Evolutionary conservation across 257 asterid genomes (phyloP).

Genomic region (Capsicum rhomboideum): DNA sequence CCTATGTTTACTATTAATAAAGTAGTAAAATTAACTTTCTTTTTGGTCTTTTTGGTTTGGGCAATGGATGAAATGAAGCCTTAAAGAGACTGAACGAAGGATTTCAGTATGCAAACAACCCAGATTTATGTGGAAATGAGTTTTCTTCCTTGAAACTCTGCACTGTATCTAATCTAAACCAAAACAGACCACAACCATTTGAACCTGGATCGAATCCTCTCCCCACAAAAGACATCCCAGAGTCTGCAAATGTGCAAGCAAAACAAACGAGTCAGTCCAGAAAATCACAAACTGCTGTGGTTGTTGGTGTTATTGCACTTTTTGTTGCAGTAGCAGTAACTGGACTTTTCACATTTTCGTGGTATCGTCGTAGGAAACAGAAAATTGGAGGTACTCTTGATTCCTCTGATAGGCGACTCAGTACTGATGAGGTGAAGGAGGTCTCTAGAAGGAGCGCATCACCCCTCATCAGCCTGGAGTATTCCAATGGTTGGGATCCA

Average conservation of each 20-base stretch:
- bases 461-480: slow-evolving; percentile 81
- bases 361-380: slow-evolving; percentile 72
- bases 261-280: slow-evolving; percentile 22
- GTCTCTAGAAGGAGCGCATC: slow-evolving; percentile 61
- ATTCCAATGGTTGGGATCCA: slow-evolving; percentile 88
- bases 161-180: slow-evolving; percentile 29
- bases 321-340: slow-evolving; percentile 21
- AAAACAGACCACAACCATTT: slow-evolving; percentile 60
- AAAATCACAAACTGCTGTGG: slow-evolving; percentile 36
- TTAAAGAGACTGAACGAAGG: slow-evolving; percentile 78
- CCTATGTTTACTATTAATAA: neutral
- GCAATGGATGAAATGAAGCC: slow-evolving; percentile 35
- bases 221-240: slow-evolving; percentile 71
- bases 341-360: slow-evolving; percentile 56
- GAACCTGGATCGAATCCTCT: slow-evolving; percentile 41
- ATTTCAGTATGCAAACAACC: slow-evolving; percentile 69
- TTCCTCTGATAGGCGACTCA: slow-evolving; percentile 45
- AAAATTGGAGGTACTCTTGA: slow-evolving; percentile 62
- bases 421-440: slow-evolving; percentile 61
- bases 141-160: slow-evolving; percentile 47
- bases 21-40: neutral
- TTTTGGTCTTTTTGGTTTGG: neutral
- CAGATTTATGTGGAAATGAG: slow-evolving; percentile 61
- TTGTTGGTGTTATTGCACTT: slow-evolving; percentile 41
- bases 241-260: slow-evolving; percentile 57